Evolutionary conservation across 768 basidiomycete species (phyloP).

Genomic region (Tulasnella sp.): DNA sequence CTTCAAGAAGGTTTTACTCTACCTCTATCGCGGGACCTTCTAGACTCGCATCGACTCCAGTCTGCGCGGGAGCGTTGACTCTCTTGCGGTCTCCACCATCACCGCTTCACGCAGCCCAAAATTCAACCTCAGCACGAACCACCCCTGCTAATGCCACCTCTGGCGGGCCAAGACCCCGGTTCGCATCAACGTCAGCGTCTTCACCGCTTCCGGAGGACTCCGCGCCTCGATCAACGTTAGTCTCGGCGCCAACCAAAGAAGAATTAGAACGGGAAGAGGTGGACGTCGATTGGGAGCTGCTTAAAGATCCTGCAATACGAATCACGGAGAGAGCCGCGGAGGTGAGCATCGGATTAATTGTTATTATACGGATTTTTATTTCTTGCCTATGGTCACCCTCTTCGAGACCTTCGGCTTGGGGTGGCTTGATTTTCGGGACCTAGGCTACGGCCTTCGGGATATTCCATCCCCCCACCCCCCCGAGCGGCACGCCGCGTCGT

Average conservation of each 20-base stretch:
- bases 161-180: background rate
- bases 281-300: slow-evolving; percentile 24
- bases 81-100: background rate
- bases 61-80: background rate
- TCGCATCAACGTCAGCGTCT: background rate
- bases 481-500: background rate
- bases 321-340: slow-evolving; percentile 32
- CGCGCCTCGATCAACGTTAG: slow-evolving; percentile 18
- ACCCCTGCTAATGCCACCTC: background rate
- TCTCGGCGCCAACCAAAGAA: slow-evolving; percentile 28
- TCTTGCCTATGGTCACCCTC: background rate
- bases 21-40: background rate
- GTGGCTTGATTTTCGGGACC: slow-evolving; percentile 9
- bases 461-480: background rate
- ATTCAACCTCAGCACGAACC: background rate
- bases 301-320: slow-evolving; percentile 17
- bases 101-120: background rate
- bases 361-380: background rate
- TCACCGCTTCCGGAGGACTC: slow-evolving; percentile 14
- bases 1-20: background rate
- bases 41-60: background rate
- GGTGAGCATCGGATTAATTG: slow-evolving; percentile 23
- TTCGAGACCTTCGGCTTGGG: background rate
- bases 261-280: slow-evolving; percentile 30
- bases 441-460: background rate